A percentile compares a stretch with the other conserved stretches of the same genome.
Conservation (phyloP, 176 grass and related monocot genomes). For the Juncus effusus region DNA sequence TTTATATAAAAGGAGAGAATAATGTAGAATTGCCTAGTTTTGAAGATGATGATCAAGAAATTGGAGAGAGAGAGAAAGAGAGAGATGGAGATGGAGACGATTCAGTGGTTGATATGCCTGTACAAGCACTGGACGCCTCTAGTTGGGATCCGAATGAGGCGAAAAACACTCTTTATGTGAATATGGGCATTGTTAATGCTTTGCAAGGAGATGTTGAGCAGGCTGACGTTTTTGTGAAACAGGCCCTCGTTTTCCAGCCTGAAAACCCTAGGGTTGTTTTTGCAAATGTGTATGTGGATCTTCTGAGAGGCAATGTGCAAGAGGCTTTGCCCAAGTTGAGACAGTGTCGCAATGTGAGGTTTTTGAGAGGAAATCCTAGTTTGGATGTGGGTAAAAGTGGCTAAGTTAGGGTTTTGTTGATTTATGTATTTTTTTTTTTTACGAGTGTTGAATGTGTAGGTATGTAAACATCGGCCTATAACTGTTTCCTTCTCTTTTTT, state of each 20-base stretch:
- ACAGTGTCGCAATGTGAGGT: conserved; percentile 68
- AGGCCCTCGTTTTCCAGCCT: conserved; percentile 47
- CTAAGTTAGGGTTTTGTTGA: conserved; percentile 23
- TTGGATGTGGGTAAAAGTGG: conserved; percentile 13
- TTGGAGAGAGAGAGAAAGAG: conserved; percentile 50
- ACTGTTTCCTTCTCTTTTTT: conserved; percentile 2
- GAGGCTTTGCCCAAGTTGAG: conserved; percentile 66
- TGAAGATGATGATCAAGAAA: conserved; percentile 53
- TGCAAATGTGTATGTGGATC: conserved; percentile 74
- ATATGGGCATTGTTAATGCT: conserved; percentile 55
- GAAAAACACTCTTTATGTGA: conserved; percentile 55
- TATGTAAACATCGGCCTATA: conserved; percentile 27
- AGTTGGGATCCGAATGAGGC: conserved; percentile 60
- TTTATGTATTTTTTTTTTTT: conserved; percentile 5
- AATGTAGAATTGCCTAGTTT: conserved; percentile 53
- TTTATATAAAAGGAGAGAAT: conserved; percentile 62
- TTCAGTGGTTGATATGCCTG: conserved; percentile 24
- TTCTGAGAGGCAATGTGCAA: conserved; percentile 62
- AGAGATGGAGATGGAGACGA: conserved; percentile 70
- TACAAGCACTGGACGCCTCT: conserved; percentile 27
- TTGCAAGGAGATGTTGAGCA: conserved; percentile 72
- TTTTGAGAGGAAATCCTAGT: conserved; percentile 17
- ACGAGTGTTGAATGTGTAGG: conserved; percentile 21
- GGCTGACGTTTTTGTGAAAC: conserved; percentile 48
- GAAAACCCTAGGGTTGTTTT: conserved; percentile 63